A percentile compares a stretch with the other conserved stretches of the same genome.
phyloP scores from a whole-genome alignment of 331 rosid genomes.

The Acacia concinna region DNA sequence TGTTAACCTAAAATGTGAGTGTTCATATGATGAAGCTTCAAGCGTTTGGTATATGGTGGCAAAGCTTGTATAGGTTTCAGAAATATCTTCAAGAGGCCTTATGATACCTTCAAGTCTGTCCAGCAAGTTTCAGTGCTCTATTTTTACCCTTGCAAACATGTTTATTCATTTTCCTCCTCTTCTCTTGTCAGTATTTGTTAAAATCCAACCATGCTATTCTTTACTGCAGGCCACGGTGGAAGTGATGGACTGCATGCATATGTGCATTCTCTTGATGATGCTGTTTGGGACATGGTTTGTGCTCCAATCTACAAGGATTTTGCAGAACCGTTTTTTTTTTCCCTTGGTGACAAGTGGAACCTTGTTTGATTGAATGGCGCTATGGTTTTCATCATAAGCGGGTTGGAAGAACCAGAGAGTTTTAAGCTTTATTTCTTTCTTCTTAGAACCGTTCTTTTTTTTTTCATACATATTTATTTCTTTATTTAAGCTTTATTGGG shows the following conservation, averaged over 20 bases:
- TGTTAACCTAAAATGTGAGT: background rate
- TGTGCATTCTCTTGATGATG: slow-evolving; percentile 73
- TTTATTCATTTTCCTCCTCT: background rate
- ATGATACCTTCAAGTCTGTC: slow-evolving; percentile 4
- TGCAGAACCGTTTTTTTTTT: too few relatives aligned
- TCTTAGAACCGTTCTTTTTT: background rate
- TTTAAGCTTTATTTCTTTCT: background rate
- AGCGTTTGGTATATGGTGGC: background rate
- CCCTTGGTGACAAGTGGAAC: background rate
- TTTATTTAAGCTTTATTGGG: background rate
- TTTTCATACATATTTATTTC: too few relatives aligned
- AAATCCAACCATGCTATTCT: background rate
- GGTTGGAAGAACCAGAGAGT: background rate
- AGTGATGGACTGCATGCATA: slow-evolving; percentile 73
- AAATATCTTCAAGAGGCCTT: background rate
- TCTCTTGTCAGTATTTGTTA: background rate
- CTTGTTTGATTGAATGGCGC: background rate
- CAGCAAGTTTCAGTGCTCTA: background rate
- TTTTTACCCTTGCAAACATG: background rate
- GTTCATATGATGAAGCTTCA: background rate
- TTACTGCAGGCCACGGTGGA: slow-evolving; percentile 67
- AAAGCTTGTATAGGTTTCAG: slow-evolving; percentile 13
- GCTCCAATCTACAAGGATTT: background rate
- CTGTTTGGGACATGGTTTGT: slow-evolving; percentile 62
- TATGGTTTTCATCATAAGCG: background rate